phyloP scores from a whole-genome alignment of 1,139 yeast genomes.

The Kodamaea anthophila region DNA sequence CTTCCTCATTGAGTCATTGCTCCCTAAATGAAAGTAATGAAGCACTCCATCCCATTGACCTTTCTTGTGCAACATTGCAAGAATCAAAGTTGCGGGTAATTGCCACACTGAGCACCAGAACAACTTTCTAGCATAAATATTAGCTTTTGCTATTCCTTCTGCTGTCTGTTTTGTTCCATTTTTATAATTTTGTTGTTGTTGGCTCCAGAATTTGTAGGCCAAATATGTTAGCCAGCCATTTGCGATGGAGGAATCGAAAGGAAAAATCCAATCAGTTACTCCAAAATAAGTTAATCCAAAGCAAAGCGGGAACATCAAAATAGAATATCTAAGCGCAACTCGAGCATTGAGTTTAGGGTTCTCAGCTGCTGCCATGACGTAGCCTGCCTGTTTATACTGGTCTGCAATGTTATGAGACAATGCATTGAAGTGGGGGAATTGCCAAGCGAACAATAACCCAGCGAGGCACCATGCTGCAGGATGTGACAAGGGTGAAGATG shows the following conservation, averaged over 20 bases:
- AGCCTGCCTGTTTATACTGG: slow-evolving; percentile 89
- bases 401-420: slow-evolving; percentile 81
- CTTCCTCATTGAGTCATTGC: slow-evolving; percentile 3
- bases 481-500: slow-evolving; percentile 70
- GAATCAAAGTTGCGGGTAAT: slow-evolving; percentile 77
- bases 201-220: slow-evolving; percentile 80
- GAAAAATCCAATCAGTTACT: slow-evolving; percentile 78
- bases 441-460: slow-evolving; percentile 91
- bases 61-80: slow-evolving; percentile 91
- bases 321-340: slow-evolving; percentile 82
- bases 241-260: slow-evolving; percentile 69
- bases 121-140: slow-evolving; percentile 67
- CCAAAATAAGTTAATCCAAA: slow-evolving; percentile 73
- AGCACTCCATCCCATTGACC: slow-evolving; percentile 88
- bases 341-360: slow-evolving; percentile 90
- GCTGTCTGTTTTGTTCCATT: slow-evolving; percentile 34
- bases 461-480: slow-evolving; percentile 98
- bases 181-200: slow-evolving; percentile 55
- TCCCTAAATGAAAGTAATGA: slow-evolving; percentile 20
- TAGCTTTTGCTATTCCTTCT: slow-evolving; percentile 54
- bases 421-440: slow-evolving; percentile 95
- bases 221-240: slow-evolving; percentile 83
- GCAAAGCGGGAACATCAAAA: slow-evolving; percentile 90
- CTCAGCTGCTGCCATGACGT: slow-evolving; percentile 92
- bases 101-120: slow-evolving; percentile 97